Percentiles rank a stretch among this genome's conserved stretches.
These are phyloP conservation scores for Termitomyces sp. DNA, from an alignment of 768 basidiomycete genomes.

Conservation along the genomic window DNA sequence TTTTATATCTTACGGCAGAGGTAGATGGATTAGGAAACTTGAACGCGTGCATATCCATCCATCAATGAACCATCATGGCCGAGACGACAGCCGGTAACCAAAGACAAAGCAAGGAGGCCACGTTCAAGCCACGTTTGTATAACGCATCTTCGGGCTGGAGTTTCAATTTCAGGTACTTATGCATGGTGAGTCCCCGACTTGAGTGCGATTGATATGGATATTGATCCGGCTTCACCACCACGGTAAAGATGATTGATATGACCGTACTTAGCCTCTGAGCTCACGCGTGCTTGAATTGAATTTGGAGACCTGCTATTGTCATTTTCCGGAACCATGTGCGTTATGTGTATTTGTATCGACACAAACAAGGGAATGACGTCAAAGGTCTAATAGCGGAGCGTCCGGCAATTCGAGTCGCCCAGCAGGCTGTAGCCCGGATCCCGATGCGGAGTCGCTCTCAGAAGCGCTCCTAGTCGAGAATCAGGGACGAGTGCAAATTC, in stretches of 20 bases:
- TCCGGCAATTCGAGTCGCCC: conserved; percentile 6
- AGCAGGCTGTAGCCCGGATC: too few species aligned
- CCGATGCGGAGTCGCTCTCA: too few species aligned
- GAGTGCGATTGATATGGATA: not conserved
- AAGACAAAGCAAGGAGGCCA: not conserved
- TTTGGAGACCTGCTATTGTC: too few species aligned
- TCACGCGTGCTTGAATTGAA: too few species aligned
- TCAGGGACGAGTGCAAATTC: not conserved
- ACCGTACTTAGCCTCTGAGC: too few species aligned
- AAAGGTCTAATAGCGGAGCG: too few species aligned
- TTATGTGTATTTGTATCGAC: too few species aligned
- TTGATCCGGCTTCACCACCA: not conserved
- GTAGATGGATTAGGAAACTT: conserved; percentile 13
- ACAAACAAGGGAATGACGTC: not conserved
- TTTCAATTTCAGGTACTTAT: not conserved
- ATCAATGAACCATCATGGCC: not conserved
- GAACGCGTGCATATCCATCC: conserved; percentile 11
- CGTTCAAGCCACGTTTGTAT: not conserved
- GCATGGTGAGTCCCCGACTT: not conserved
- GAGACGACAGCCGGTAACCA: not conserved
- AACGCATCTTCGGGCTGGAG: not conserved
- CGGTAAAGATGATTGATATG: not conserved
- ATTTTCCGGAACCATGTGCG: too few species aligned
- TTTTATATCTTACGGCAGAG: conserved; percentile 8
- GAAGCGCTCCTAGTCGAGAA: not conserved